Evolutionary conservation across 1,284 basidiomycete genomes (phyloP).

Genomic region (Fomes fomentarius): DNA sequence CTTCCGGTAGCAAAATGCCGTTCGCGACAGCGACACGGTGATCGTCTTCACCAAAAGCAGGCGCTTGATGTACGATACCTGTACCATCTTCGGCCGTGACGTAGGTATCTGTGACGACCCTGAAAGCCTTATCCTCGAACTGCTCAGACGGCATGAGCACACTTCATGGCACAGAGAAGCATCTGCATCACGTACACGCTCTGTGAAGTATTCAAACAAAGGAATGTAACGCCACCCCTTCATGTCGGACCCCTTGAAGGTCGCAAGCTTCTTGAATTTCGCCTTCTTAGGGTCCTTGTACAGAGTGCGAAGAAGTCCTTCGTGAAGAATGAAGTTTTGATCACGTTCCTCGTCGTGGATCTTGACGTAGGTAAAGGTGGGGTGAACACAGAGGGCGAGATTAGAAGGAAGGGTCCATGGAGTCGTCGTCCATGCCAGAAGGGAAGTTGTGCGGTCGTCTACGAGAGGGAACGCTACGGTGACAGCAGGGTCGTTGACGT

Average conservation of each 20-base stretch:
- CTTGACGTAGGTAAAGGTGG: slow-evolving; percentile 96
- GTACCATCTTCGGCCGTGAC: slow-evolving; percentile 95
- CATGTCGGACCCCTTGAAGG: slow-evolving; percentile 90
- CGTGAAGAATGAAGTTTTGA: slow-evolving; percentile 92
- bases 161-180: background rate
- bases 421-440: slow-evolving; percentile 99
- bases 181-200: slow-evolving; percentile 60
- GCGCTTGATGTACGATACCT: slow-evolving; percentile 98
- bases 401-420: slow-evolving; percentile 99
- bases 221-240: slow-evolving; percentile 97
- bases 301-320: slow-evolving; percentile 84
- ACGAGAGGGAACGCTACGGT: slow-evolving; percentile 93
- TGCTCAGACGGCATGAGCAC: no score
- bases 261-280: slow-evolving; percentile 90
- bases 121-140: slow-evolving; percentile 93
- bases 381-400: slow-evolving; percentile 94
- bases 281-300: slow-evolving; percentile 99
- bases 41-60: slow-evolving; percentile 99
- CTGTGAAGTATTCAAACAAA: slow-evolving; percentile 95
- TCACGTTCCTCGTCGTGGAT: slow-evolving; percentile 91
- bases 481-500: slow-evolving; percentile 94
- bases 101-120: slow-evolving; percentile 90
- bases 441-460: slow-evolving; percentile 88
- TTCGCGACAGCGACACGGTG: slow-evolving; percentile 90
- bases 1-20: slow-evolving; percentile 82